Evolutionary conservation across 176 grass and related monocot genomes (phyloP), one percentile per base, ranked within the genome.

Genomic region (Zea luxurians): DNA sequence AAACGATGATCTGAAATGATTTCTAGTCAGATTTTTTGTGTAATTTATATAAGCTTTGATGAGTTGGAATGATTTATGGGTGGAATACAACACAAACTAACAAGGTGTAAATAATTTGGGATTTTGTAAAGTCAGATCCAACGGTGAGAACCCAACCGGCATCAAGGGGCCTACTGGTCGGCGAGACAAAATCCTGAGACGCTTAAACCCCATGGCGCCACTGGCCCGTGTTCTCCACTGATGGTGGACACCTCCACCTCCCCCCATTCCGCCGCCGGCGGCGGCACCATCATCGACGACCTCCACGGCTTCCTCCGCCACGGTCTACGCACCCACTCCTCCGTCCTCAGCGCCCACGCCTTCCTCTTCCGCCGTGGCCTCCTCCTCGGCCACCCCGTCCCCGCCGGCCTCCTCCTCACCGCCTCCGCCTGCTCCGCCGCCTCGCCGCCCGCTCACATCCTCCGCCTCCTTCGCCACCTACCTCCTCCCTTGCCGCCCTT

Each of bases 281-380:
- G 41, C 66, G 41, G 41, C 44, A 2, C 18, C 67, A 9, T 13
- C 42, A 0, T 12, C 66, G 43, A 70, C 18, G 67, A 48, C 44
- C 67, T 70, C 18, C 66, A 45, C 66, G 2, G n/a, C 4, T 48
- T 70, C 18, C 67, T 70, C 44, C 67, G 42, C 2, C 3, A 6
- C 67, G 5, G 9, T 5, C 18, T 70, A 18, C 44, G 67, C 43
- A 70, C 44, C 18, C 44, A 70, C 11, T 20, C 16, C 18, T 45
- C 67, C 44, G 67, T 70, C 11, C 67, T 70, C 20, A 11, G 67
- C 44, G 6, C 67, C 4, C 67, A 70, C 18, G 44, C 67, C 44
- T 70, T 70, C 67, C 67, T 70, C 18, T 44, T 46, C 10, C 67
- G 44, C 67, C 43, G 67, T 5, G 44, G 67, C 44, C 67, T 70